Conservation (phyloP, 108 stramenopile species). For the Schizochytrium sp. region DNA sequence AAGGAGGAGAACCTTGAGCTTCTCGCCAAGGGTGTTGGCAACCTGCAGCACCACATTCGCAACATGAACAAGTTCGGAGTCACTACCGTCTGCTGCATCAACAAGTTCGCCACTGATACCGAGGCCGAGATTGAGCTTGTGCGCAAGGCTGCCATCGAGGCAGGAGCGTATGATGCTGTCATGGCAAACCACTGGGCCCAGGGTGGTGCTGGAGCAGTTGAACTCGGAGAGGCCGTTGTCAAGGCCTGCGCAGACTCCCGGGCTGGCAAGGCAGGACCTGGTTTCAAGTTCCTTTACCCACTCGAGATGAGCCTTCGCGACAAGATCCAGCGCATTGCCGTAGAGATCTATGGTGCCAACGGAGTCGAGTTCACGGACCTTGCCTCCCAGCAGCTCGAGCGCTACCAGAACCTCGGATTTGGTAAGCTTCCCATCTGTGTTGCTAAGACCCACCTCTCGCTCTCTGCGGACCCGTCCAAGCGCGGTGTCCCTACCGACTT, state of each 20-base stretch:
- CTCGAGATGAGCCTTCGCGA: conserved; percentile 83
- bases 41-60: conserved; percentile 90
- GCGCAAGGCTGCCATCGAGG: conserved; percentile 83
- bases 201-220: conserved; percentile 93
- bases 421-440: conserved; percentile 95
- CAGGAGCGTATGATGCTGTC: conserved; percentile 92
- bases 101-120: conserved; percentile 92
- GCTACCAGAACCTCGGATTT: conserved; percentile 90
- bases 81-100: conserved; percentile 92
- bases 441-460: conserved; percentile 98
- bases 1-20: conserved; percentile 78
- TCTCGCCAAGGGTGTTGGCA: conserved; percentile 84
- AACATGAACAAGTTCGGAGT: conserved; percentile 96
- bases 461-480: conserved; percentile 89
- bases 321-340: conserved; percentile 89
- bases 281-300: conserved; percentile 92
- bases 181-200: conserved; percentile 94
- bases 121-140: conserved; percentile 91
- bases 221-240: conserved; percentile 89
- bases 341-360: conserved; percentile 95
- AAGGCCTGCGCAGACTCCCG: conserved; percentile 78
- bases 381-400: conserved; percentile 88
- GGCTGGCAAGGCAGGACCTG: conserved; percentile 54
- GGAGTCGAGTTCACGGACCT: conserved; percentile 90
- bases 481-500: conserved; percentile 93